These are phyloP conservation scores for Bremia lactucae DNA, from an alignment of 352 stramenopile species.

Conservation along the genomic window DNA sequence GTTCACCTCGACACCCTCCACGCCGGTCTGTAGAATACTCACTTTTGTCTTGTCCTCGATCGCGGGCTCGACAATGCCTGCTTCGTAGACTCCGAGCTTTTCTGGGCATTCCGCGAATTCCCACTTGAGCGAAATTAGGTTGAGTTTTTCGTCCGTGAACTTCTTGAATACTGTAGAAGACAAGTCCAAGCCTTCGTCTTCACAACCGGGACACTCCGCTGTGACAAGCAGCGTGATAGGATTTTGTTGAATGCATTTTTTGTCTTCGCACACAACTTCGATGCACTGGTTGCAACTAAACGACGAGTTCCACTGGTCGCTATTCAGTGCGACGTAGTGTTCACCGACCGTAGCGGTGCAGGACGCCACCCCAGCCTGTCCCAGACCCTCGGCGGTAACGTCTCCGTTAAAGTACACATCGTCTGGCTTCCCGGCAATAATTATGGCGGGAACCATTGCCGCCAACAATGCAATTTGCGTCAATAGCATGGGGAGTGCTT, in stretches of 20 bases:
- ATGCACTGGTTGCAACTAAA: conserved; percentile 45
- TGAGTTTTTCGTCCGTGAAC: conserved; percentile 23
- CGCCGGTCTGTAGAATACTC: conserved; percentile 21
- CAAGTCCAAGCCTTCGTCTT: conserved; percentile 38
- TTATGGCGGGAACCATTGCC: conserved; percentile 7
- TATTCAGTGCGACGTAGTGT: conserved; percentile 53
- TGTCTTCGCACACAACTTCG: conserved; percentile 38
- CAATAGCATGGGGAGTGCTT: no score
- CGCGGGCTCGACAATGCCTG: conserved; percentile 12
- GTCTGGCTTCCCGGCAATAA: conserved; percentile 3
- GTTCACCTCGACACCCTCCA: conserved; percentile 16
- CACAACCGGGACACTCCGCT: conserved; percentile 46
- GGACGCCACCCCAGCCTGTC: conserved; percentile 11
- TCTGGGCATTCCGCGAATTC: conserved; percentile 33
- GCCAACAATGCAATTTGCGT: conserved; percentile 7
- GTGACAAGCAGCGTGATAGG: conserved; percentile 39
- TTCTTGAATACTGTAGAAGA: conserved; percentile 26
- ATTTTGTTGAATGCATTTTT: conserved; percentile 26
- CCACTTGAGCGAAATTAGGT: conserved; percentile 26
- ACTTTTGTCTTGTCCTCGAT: conserved; percentile 8
- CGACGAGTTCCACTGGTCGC: conserved; percentile 34
- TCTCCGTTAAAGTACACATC: conserved; percentile 31
- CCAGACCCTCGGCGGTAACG: conserved; percentile 34
- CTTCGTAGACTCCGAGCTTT: conserved; percentile 11
- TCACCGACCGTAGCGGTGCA: conserved; percentile 31